Evolutionary conservation across 2,329 filamentous ascomycete genomes (phyloP).

Genomic region (Colletotrichum neosansevieriae): DNA sequence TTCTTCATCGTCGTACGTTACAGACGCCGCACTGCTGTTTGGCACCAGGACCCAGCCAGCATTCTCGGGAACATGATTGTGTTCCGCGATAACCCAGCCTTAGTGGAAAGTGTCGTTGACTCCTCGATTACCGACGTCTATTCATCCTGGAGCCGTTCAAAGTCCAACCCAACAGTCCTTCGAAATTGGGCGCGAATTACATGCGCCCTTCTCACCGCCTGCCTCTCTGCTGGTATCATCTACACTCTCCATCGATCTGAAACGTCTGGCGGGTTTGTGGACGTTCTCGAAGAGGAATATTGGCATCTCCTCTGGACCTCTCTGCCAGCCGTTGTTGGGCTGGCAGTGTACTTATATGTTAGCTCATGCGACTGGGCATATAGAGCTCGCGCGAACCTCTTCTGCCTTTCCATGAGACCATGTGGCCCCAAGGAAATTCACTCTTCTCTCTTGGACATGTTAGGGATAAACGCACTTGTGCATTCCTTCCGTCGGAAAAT

Average conservation of each 20-base stretch:
- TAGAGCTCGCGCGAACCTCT: slow-evolving; percentile 3
- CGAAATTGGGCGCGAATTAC: neutral
- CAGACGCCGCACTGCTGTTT: neutral
- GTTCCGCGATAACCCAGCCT: neutral
- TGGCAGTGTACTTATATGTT: slow-evolving; percentile 10
- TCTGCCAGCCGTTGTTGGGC: slow-evolving; percentile 14
- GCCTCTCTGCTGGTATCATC: neutral
- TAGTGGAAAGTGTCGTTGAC: neutral
- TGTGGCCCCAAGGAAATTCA: slow-evolving; percentile 10
- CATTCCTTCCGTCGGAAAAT: slow-evolving; percentile 3
- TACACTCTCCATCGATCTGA: slow-evolving; percentile 5
- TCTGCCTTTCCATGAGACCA: slow-evolving; percentile 2
- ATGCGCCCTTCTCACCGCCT: neutral
- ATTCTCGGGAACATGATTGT: slow-evolving; percentile 15
- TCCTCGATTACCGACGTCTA: neutral
- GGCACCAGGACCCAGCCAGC: slow-evolving; percentile 17
- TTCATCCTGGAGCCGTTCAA: neutral
- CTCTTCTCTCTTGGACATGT: slow-evolving; percentile 14
- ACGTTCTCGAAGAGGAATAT: slow-evolving; percentile 10
- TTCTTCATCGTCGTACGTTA: neutral
- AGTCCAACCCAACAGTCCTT: slow-evolving; percentile 11
- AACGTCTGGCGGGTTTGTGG: neutral
- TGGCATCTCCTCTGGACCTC: slow-evolving; percentile 28
- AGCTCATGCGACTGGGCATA: slow-evolving; percentile 23
- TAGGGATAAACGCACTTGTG: slow-evolving; percentile 11